A percentile compares a stretch with the other conserved stretches of the same genome.
Conservation (phyloP, 352 stramenopile species). For the Saprolegnia diclina region DNA sequence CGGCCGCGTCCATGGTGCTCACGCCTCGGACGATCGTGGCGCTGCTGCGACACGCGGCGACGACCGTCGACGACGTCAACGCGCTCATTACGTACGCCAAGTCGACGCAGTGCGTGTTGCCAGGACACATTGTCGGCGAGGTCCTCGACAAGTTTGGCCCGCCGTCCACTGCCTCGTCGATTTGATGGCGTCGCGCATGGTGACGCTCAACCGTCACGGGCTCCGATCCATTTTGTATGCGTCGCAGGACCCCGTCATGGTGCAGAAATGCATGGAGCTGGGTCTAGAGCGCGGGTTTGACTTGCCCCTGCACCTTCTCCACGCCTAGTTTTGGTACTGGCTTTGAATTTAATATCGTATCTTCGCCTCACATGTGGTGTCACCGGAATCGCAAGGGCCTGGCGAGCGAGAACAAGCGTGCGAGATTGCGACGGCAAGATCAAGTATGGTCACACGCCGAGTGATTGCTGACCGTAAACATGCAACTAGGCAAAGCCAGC, state of each 20-base stretch:
- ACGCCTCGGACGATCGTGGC: neutral
- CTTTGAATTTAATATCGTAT: slow-evolving; percentile 11
- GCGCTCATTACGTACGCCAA: neutral
- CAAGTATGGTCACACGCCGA: no score
- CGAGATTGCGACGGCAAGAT: no score
- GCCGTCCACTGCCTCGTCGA: neutral
- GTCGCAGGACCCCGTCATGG: neutral
- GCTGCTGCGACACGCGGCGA: neutral
- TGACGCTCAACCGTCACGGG: neutral
- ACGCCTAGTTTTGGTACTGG: neutral
- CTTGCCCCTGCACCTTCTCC: neutral
- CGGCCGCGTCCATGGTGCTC: neutral
- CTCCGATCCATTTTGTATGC: neutral
- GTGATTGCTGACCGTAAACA: no score
- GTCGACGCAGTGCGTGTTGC: neutral
- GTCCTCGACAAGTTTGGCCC: slow-evolving; percentile 1
- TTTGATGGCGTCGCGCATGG: slow-evolving; percentile 1
- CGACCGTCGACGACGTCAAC: neutral
- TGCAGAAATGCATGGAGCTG: slow-evolving; percentile 2
- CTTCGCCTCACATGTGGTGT: no score
- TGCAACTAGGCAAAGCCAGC: no score
- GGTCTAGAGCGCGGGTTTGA: neutral
- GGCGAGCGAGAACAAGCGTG: no score
- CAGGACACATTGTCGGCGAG: neutral
- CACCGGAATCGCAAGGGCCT: no score